phyloP scores from a whole-genome alignment of 2,329 filamentous ascomycete species.

The Hymenoscyphus infarciens region DNA sequence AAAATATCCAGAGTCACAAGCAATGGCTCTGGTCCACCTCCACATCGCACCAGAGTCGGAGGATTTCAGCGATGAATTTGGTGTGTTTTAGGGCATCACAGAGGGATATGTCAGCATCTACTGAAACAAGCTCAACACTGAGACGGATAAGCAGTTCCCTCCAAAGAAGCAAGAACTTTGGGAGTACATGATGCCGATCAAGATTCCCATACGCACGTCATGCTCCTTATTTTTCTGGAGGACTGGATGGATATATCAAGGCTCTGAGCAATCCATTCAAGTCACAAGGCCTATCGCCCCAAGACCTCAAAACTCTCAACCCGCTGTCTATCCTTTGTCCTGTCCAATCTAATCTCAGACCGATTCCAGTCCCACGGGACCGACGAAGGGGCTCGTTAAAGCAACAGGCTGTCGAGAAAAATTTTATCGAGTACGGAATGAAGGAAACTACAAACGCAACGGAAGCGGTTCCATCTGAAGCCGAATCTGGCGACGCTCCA shows the following conservation, averaged over 20 bases:
- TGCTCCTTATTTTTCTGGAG: conserved; percentile 35
- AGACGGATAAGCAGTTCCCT: conserved; percentile 24
- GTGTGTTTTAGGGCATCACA: conserved; percentile 21
- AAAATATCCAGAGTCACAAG: background rate
- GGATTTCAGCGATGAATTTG: conserved; percentile 20
- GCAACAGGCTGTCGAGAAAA: too few relatives aligned
- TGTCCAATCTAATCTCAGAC: too few relatives aligned
- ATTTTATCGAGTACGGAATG: conserved; percentile 26
- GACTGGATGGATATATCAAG: too few relatives aligned
- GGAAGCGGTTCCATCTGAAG: conserved; percentile 27
- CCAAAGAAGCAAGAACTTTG: conserved; percentile 33
- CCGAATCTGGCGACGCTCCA: conserved; percentile 31
- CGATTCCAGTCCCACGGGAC: too few relatives aligned
- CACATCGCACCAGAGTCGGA: background rate
- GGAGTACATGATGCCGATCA: conserved; percentile 39
- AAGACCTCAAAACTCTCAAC: too few relatives aligned
- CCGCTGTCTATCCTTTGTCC: too few relatives aligned
- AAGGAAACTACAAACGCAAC: conserved; percentile 36
- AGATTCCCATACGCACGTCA: conserved; percentile 35
- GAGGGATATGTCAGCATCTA: conserved; percentile 31
- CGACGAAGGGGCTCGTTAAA: too few relatives aligned
- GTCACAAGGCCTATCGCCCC: too few relatives aligned
- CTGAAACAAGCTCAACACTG: conserved; percentile 17
- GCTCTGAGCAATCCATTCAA: too few relatives aligned
- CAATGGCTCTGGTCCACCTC: conserved; percentile 10